Base-by-base conservation (phyloP, 129 eudicot genomes). In the Chrysanthemum makinoi region DNA sequence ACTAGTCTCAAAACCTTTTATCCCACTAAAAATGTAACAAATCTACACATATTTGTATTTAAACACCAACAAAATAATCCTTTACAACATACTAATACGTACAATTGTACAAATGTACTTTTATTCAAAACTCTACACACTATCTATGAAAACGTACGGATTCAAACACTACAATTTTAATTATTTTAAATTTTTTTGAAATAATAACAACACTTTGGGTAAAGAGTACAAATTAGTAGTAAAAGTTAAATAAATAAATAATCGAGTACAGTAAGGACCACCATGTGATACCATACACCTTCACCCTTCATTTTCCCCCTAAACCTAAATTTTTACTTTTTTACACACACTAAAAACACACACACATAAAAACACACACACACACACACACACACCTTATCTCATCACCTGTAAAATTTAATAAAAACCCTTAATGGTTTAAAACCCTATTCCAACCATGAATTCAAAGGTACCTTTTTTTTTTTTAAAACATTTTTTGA, bases 211-310 rank as follows among this genome's bases (percentile, higher is more conserved):
- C 61, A 51, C 26, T 48, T 72, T 72, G 26, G 47, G 44, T 7
- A 35, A 35, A 35, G 44, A 35, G 44, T 35, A 35, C 44, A 35
- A 35, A 56, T 20, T 8, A 56, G 17, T 54, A 30, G 24, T 22
- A 60, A 65, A 77, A 35, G 35, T 70, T 60, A 53, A 16, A 53
- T 30, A 0, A 22, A 52, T n/a, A n/a, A 52, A 6, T 71, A 47
- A 75, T 75, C 77, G 49, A 33, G 67, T 80, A 75, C 56, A 30
- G 57, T 57, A 28, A 51, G 84, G 84, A 55, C 80, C 84, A 75
- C 84, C 80, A 67, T 60, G 76, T 69, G 79, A 66, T 68, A 12
- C 66, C 70, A 69, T 69, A 66, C 76, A 67, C 83, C 70, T 60
- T 79, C 83, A 68, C 68, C 61, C 71, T 50, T 39, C 71, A 70